A percentile compares a stretch with the other conserved stretches of the same genome.
Evolutionary conservation across 2,329 filamentous ascomycete genomes (phyloP).

Genomic region (Alternaria viburni): DNA sequence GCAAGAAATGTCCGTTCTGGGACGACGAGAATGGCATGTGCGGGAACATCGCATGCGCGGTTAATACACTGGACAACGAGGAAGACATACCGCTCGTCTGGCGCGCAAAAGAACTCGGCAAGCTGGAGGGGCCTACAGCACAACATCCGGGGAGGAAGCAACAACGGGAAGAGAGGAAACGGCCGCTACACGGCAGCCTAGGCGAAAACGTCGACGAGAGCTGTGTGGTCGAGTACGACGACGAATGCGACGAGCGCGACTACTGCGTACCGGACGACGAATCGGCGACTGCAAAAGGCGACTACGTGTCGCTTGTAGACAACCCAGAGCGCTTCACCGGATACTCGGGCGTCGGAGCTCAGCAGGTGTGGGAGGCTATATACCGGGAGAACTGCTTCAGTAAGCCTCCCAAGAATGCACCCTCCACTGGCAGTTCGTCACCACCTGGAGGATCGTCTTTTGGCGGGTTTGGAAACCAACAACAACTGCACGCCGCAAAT

Average conservation of each 20-base stretch:
- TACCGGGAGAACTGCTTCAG: slow-evolving; percentile 97
- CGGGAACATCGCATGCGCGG: slow-evolving; percentile 94
- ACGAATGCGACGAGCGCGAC: slow-evolving; percentile 94
- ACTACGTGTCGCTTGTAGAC: slow-evolving; percentile 92
- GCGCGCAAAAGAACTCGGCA: slow-evolving; percentile 89
- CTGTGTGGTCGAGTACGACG: slow-evolving; percentile 96
- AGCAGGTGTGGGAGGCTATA: slow-evolving; percentile 94
- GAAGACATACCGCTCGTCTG: slow-evolving; percentile 91
- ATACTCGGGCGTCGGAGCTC: slow-evolving; percentile 82
- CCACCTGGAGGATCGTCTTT: slow-evolving; percentile 49
- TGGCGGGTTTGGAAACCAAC: slow-evolving; percentile 51
- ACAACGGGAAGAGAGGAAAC: slow-evolving; percentile 72
- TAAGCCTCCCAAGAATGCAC: slow-evolving; percentile 47
- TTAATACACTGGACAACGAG: slow-evolving; percentile 93
- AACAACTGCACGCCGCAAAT: slow-evolving; percentile 61
- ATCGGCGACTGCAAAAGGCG: slow-evolving; percentile 81
- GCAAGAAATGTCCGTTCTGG: slow-evolving; percentile 97
- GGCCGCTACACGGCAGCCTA: slow-evolving; percentile 80
- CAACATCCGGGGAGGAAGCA: slow-evolving; percentile 80
- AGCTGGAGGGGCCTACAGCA: slow-evolving; percentile 89
- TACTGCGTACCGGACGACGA: slow-evolving; percentile 98
- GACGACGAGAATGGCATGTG: slow-evolving; percentile 91
- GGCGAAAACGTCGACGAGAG: slow-evolving; percentile 91
- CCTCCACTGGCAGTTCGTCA: slow-evolving; percentile 42
- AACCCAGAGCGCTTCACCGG: slow-evolving; percentile 97